Conservation (phyloP, 345 rosid genomes). For the Schrenkiella parvula region DNA sequence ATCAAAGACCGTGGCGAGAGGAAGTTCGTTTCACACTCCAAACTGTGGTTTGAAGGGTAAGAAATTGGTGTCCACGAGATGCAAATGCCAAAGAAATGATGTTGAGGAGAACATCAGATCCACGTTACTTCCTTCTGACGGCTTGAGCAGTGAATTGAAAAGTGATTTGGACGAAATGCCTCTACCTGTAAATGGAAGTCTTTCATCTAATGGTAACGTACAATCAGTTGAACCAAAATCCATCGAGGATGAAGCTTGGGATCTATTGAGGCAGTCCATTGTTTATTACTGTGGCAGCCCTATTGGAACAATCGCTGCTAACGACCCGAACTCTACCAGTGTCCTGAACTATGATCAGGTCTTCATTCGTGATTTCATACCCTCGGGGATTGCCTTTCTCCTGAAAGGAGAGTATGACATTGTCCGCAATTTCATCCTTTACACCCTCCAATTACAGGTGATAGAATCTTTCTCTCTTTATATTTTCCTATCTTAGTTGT, state of each 20-base stretch:
- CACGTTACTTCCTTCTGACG: slow-evolving; percentile 37
- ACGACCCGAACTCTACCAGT: slow-evolving; percentile 61
- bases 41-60: slow-evolving; percentile 3
- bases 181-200: slow-evolving; percentile 31
- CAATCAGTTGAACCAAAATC: slow-evolving; percentile 37
- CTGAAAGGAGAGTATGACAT: slow-evolving; percentile 91
- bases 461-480: not conserved
- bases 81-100: slow-evolving; percentile 56
- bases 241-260: slow-evolving; percentile 90
- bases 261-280: slow-evolving; percentile 56
- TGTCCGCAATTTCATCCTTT: slow-evolving; percentile 80
- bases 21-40: not conserved
- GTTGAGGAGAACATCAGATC: slow-evolving; percentile 36
- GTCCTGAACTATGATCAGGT: slow-evolving; percentile 87
- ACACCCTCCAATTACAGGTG: slow-evolving; percentile 97
- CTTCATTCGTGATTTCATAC: slow-evolving; percentile 90
- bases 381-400: slow-evolving; percentile 90
- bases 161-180: slow-evolving; percentile 32
- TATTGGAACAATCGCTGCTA: slow-evolving; percentile 92
- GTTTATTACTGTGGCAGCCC: slow-evolving; percentile 86
- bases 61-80: slow-evolving; percentile 30
- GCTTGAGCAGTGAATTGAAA: slow-evolving; percentile 17
- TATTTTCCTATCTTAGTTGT: not conserved
- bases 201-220: slow-evolving; percentile 31
- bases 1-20: slow-evolving; percentile 3